phyloP scores from a whole-genome alignment of 202 grass and related monocot species.

The Saccharum hybrid region DNA sequence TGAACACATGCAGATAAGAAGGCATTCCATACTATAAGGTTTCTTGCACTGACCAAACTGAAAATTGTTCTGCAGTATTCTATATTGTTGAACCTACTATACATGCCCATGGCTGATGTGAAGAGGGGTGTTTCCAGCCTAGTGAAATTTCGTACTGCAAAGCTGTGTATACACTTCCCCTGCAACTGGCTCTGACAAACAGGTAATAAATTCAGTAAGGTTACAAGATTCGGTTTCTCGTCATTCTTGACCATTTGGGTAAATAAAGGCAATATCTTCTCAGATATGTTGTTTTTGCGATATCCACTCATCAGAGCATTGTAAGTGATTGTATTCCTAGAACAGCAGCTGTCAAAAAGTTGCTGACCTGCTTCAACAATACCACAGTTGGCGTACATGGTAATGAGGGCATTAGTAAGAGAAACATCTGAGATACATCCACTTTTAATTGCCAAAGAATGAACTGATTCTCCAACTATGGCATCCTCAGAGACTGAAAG shows the following conservation, averaged over 20 bases:
- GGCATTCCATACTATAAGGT: slow-evolving; percentile 65
- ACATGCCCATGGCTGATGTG: slow-evolving; percentile 69
- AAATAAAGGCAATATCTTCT: slow-evolving; percentile 57
- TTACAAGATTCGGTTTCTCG: slow-evolving; percentile 56
- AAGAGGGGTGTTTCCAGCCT: slow-evolving; percentile 50
- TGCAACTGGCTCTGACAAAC: slow-evolving; percentile 54
- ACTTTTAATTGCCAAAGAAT: slow-evolving; percentile 63
- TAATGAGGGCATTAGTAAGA: slow-evolving; percentile 75
- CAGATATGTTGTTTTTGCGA: slow-evolving; percentile 50
- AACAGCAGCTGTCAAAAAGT: slow-evolving; percentile 55
- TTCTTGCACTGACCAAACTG: slow-evolving; percentile 51
- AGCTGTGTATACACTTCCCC: slow-evolving; percentile 66
- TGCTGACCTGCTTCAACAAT: slow-evolving; percentile 52
- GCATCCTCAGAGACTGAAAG: slow-evolving; percentile 40
- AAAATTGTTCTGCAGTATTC: slow-evolving; percentile 58
- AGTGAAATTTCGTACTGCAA: slow-evolving; percentile 61
- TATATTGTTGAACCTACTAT: slow-evolving; percentile 64
- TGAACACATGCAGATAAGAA: slow-evolving; percentile 67
- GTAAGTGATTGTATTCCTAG: slow-evolving; percentile 52
- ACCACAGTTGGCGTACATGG: slow-evolving; percentile 68
- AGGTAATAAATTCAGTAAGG: slow-evolving; percentile 65
- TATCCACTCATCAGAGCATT: slow-evolving; percentile 79
- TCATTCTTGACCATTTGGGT: slow-evolving; percentile 54
- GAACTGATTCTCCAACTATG: slow-evolving; percentile 54
- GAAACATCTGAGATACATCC: slow-evolving; percentile 58